Evolutionary conservation across 2,329 filamentous ascomycete species (phyloP).

Genomic region (Coleophoma crateriformis): DNA sequence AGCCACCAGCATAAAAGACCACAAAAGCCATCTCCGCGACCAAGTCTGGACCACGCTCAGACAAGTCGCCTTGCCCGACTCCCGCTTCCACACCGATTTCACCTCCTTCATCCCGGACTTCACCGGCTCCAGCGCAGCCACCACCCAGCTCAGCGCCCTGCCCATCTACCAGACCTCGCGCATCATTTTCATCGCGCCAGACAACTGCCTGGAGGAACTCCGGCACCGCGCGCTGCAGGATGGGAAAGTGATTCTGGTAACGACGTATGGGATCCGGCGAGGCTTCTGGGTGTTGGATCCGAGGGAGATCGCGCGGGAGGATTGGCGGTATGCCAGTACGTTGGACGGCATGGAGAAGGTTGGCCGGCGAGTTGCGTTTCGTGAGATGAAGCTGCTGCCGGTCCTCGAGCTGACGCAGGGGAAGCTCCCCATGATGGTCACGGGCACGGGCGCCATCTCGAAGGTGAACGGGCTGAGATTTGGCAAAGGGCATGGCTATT

Average conservation of each 20-base stretch:
- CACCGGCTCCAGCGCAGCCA: constrained; percentile 28
- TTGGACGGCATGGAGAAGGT: constrained; percentile 38
- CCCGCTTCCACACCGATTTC: constrained; percentile 37
- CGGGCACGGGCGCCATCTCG: constrained; percentile 32
- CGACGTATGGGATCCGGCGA: constrained; percentile 34
- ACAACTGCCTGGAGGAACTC: constrained; percentile 37
- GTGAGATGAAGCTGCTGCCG: constrained; percentile 18
- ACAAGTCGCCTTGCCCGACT: constrained; percentile 34
- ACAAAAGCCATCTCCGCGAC: constrained; percentile 2
- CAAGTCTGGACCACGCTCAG: constrained; percentile 30
- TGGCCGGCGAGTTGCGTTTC: constrained; percentile 28
- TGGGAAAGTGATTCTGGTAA: constrained; percentile 34
- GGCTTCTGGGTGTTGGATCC: constrained; percentile 37
- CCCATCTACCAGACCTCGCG: constrained; percentile 25
- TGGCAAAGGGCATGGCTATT: constrained; percentile 34
- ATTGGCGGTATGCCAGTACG: constrained; percentile 28
- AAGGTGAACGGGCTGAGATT: constrained; percentile 31
- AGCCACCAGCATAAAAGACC: not conserved
- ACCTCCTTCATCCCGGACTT: constrained; percentile 37
- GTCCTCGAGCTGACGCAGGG: constrained; percentile 16
- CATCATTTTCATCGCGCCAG: constrained; percentile 34
- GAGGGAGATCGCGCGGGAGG: constrained; percentile 18
- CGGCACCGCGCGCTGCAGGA: constrained; percentile 31
- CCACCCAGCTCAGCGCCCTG: constrained; percentile 24
- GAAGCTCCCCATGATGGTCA: constrained; percentile 22